phyloP scores from a whole-genome alignment of 768 basidiomycete genomes.

The Termitomyces sp. region DNA sequence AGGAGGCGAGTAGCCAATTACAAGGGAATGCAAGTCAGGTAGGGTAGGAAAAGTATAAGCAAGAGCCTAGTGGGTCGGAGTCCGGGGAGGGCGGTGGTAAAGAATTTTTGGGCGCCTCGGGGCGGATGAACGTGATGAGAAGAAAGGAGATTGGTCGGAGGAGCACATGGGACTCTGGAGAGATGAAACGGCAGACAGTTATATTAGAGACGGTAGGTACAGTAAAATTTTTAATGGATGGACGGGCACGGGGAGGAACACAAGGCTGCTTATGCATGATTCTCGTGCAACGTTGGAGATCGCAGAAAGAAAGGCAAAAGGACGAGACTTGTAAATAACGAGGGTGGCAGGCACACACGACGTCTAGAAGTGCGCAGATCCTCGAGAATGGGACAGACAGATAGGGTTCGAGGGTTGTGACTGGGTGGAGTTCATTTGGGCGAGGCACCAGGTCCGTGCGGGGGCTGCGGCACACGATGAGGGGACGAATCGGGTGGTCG shows the following conservation, averaged over 20 bases:
- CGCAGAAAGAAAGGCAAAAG: too few relatives aligned
- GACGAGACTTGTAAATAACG: not conserved
- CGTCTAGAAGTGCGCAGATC: not conserved
- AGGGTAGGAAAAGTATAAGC: not conserved
- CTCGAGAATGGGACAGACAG: not conserved
- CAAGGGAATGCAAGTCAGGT: constrained; percentile 1
- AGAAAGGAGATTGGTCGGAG: not conserved
- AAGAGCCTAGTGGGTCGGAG: not conserved
- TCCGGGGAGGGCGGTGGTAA: not conserved
- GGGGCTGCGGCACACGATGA: not conserved
- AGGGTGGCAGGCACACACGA: not conserved
- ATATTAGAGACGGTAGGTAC: too few relatives aligned
- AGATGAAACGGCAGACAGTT: too few relatives aligned
- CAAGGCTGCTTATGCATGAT: too few relatives aligned
- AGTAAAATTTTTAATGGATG: too few relatives aligned
- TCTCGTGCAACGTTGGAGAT: too few relatives aligned
- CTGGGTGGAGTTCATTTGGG: too few relatives aligned
- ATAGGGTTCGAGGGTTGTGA: not conserved
- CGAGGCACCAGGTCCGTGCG: not conserved
- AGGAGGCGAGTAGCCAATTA: not conserved
- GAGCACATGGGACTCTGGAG: not conserved
- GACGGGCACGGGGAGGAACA: too few relatives aligned
- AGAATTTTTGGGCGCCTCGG: not conserved
- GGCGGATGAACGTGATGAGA: not conserved
- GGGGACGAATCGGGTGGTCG: not conserved